Evolutionary conservation across 2,329 filamentous ascomycete species (phyloP), one percentile per base, ranked within the genome.

Genomic region (Diaporthe australafricana): DNA sequence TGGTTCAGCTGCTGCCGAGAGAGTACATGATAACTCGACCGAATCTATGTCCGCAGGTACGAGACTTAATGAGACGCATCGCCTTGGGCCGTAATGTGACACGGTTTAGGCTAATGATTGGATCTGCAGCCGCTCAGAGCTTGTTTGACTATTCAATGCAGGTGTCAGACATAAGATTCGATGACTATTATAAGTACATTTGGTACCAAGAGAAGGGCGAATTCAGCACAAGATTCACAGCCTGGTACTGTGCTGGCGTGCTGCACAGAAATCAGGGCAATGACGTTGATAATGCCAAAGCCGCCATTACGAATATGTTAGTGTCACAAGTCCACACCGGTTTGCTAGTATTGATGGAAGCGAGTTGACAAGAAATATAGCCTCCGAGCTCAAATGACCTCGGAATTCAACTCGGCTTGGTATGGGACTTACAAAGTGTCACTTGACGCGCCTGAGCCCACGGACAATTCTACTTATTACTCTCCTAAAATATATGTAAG

Each of bases 181-280:
- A 85, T 72, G 75, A 79, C 9, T 81, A 78, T 2, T 86, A 85
- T 74, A 82, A 83, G 27, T 82, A 81, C 56, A 80, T 86, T 30
- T 81, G 76, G 73, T 85, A 84, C 65, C 78, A 78, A 14, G 81
- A 84, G 57, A 83, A 81, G 3, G 84, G 84, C 0, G 81, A 81
- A 25, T 85, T 83, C 81, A 83, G 80, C 4, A 77, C 80, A 42
- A 79, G 84, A 12, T 85, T 85, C 62, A 85, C 83, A 1, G 81
- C 82, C 0, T 84, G 83, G 83, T 84, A 84, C 60, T 75, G 81
- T 3, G 76, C 81, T 0, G 83, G 83, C 1, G 72, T 84, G 20
- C 69, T 83, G 35, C 75, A 81, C 50, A 79, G 82, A 4, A 80
- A 81, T 48, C 60, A 81, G 62, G 80, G 80, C 17, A 70, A 79